Evolutionary conservation across 768 basidiomycete species (phyloP).

Genomic region (Cytidiella melzeri): DNA sequence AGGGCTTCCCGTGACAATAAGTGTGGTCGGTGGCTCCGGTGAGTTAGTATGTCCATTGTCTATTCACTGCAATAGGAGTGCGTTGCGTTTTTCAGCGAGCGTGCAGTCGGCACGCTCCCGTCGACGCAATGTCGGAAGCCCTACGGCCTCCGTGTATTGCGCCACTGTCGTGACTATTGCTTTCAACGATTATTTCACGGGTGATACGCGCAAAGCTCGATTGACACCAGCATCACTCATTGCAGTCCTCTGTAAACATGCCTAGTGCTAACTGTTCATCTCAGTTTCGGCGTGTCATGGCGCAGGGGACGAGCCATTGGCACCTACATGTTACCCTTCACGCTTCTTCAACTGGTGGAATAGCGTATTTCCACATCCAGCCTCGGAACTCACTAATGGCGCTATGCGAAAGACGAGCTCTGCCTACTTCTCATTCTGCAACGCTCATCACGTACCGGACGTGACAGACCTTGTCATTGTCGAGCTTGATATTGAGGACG

Average conservation of each 20-base stretch:
- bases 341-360: conserved; percentile 98
- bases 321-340: conserved; percentile 85
- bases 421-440: conserved; percentile 94
- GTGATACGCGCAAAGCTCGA: too few relatives aligned
- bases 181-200: too few relatives aligned
- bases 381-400: conserved; percentile 96
- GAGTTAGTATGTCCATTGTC: conserved; percentile 20
- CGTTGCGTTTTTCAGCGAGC: too few relatives aligned
- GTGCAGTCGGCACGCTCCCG: too few relatives aligned
- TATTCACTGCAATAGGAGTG: too few relatives aligned
- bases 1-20: conserved; percentile 85
- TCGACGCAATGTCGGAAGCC: too few relatives aligned
- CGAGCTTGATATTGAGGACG: conserved; percentile 90
- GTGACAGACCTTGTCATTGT: conserved; percentile 90
- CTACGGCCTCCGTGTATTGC: too few relatives aligned
- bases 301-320: conserved; percentile 85
- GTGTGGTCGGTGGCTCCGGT: conserved; percentile 87
- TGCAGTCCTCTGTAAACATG: not conserved
- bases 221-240: not conserved
- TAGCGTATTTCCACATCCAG: conserved; percentile 94
- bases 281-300: conserved; percentile 91
- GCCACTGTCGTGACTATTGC: too few relatives aligned
- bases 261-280: too few relatives aligned
- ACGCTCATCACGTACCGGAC: conserved; percentile 89
- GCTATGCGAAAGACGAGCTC: conserved; percentile 90